Percentiles rank a stretch among this genome's conserved stretches.
These are phyloP conservation scores for Isoetes taiwanensis DNA, from an alignment of 75 land plant species.

Conservation along the genomic window DNA sequence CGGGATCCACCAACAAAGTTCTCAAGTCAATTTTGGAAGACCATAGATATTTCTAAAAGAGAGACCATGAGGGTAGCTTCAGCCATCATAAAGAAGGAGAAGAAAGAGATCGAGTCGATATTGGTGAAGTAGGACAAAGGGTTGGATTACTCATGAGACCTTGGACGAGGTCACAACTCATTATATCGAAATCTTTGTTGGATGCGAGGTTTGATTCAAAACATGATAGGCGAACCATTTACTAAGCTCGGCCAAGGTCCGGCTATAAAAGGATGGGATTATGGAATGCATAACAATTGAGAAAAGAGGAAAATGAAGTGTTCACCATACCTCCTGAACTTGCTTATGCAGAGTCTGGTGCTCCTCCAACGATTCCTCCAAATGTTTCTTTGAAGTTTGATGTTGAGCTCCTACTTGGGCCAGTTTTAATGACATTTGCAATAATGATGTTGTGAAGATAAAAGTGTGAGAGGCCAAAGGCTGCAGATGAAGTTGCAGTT, in stretches of 20 bases:
- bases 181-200: slow-evolving; percentile 41
- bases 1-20: too few relatives aligned
- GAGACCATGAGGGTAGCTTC: too few relatives aligned
- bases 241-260: slow-evolving; percentile 51
- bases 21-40: too few relatives aligned
- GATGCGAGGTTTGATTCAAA: slow-evolving; percentile 59
- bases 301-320: slow-evolving; percentile 54
- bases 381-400: slow-evolving; percentile 56
- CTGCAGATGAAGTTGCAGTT: slow-evolving; percentile 62
- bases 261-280: slow-evolving; percentile 54
- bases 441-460: slow-evolving; percentile 47
- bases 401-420: slow-evolving; percentile 63
- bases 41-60: too few relatives aligned
- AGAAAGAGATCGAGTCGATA: too few relatives aligned
- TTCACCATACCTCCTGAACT: slow-evolving; percentile 55
- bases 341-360: slow-evolving; percentile 52
- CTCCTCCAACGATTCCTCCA: slow-evolving; percentile 62
- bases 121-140: too few relatives aligned
- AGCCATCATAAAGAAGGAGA: too few relatives aligned
- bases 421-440: slow-evolving; percentile 51
- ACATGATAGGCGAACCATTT: slow-evolving; percentile 43
- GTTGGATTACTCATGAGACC: too few relatives aligned
- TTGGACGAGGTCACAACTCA: too few relatives aligned
- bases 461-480: slow-evolving; percentile 71
- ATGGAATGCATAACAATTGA: slow-evolving; percentile 58